Percentiles rank a stretch among this genome's conserved stretches.
phyloP scores from a whole-genome alignment of 179 eudicot species.

The Dionaea muscipula region DNA sequence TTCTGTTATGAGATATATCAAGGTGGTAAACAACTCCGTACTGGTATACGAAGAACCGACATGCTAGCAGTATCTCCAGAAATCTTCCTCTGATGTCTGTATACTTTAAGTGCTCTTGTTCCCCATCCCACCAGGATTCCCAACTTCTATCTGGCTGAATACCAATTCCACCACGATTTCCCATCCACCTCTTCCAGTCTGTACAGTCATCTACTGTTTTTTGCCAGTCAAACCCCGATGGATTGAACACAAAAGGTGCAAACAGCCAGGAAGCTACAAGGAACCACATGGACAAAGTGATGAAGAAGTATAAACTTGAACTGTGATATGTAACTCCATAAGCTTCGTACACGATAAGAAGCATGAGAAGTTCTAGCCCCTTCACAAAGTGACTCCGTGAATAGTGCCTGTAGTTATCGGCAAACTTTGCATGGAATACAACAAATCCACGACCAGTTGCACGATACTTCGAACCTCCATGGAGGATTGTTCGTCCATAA shows the following conservation, averaged over 20 bases:
- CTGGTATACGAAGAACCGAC: slow-evolving; percentile 60
- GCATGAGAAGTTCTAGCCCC: slow-evolving; percentile 54
- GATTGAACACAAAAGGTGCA: slow-evolving; percentile 76
- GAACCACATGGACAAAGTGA: slow-evolving; percentile 80
- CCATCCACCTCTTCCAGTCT: slow-evolving; percentile 87
- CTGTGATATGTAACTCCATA: slow-evolving; percentile 49
- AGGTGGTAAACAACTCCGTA: slow-evolving; percentile 78
- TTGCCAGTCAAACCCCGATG: slow-evolving; percentile 81
- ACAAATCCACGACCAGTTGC: slow-evolving; percentile 88
- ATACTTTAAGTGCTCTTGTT: slow-evolving; percentile 58
- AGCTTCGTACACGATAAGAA: slow-evolving; percentile 47
- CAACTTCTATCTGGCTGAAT: slow-evolving; percentile 62
- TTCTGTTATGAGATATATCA: slow-evolving; percentile 42
- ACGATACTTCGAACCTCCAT: slow-evolving; percentile 69
- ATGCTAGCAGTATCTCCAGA: slow-evolving; percentile 48
- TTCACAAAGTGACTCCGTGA: slow-evolving; percentile 75
- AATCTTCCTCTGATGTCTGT: slow-evolving; percentile 52
- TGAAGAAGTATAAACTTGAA: slow-evolving; percentile 48
- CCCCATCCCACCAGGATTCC: slow-evolving; percentile 83
- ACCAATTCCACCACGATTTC: slow-evolving; percentile 72
- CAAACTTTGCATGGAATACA: slow-evolving; percentile 68
- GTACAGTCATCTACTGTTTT: slow-evolving; percentile 84
- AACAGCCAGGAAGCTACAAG: slow-evolving; percentile 67
- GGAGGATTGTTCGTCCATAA: slow-evolving; percentile 55
- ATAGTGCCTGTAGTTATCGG: slow-evolving; percentile 64